phyloP scores from a whole-genome alignment of 1,139 yeast genomes.

The Yamadazyma aaseri region DNA sequence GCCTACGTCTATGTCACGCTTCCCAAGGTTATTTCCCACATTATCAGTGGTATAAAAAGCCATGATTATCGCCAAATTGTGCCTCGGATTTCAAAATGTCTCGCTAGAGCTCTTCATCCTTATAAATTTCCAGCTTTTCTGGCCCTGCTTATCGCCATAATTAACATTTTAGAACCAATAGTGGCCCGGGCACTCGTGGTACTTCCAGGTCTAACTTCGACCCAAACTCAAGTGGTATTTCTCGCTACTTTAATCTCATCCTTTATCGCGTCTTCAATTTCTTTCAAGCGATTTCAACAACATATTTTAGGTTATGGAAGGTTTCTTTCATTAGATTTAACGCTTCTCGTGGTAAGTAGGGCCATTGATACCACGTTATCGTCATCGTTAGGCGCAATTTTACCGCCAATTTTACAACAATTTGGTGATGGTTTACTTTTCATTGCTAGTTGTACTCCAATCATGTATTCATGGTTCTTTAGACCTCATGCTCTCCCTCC shows the following conservation, averaged over 20 bases:
- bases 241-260: slow-evolving; percentile 30
- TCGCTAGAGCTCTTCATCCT: slow-evolving; percentile 28
- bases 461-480: slow-evolving; percentile 39
- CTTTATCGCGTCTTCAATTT: slow-evolving; percentile 25
- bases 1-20: slow-evolving; percentile 36
- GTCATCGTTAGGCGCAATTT: slow-evolving; percentile 20
- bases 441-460: slow-evolving; percentile 26
- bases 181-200: slow-evolving; percentile 18
- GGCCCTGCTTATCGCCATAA: slow-evolving; percentile 29
- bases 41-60: slow-evolving; percentile 19
- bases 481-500: slow-evolving; percentile 33
- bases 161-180: slow-evolving; percentile 35
- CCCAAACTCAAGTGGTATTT: slow-evolving; percentile 23
- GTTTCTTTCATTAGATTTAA: slow-evolving; percentile 32
- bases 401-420: slow-evolving; percentile 16
- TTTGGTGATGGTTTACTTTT: slow-evolving; percentile 33
- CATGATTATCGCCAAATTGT: slow-evolving; percentile 17
- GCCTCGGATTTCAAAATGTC: slow-evolving; percentile 17
- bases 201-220: slow-evolving; percentile 9
- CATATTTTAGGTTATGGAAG: slow-evolving; percentile 31
- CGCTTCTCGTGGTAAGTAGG: slow-evolving; percentile 35
- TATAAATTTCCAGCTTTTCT: slow-evolving; percentile 32
- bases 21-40: slow-evolving; percentile 26
- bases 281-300: slow-evolving; percentile 31
- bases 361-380: slow-evolving; percentile 35